A percentile compares a stretch with the other conserved stretches of the same genome.
phyloP scores from a whole-genome alignment of 805 yeast species.

The Metschnikowia continentalis region DNA sequence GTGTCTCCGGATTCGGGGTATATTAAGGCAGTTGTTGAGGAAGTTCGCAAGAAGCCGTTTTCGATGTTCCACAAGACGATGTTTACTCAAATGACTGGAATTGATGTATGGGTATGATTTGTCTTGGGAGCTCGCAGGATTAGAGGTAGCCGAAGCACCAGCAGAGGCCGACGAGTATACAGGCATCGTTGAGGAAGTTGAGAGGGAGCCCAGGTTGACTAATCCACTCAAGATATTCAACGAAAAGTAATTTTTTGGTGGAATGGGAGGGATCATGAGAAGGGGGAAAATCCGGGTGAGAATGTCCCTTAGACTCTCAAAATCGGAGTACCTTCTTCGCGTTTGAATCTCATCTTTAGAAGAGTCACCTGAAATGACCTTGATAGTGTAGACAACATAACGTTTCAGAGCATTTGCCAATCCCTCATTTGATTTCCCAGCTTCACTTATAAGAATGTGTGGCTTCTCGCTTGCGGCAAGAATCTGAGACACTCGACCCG shows the following conservation, averaged over 20 bases:
- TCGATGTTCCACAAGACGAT: conserved; percentile 36
- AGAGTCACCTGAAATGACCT: conserved; percentile 42
- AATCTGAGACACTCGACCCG: conserved; percentile 35
- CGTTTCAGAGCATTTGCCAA: conserved; percentile 52
- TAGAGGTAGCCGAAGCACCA: conserved; percentile 6
- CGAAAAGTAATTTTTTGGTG: conserved; percentile 46
- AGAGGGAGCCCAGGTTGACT: conserved; percentile 15
- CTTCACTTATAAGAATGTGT: conserved; percentile 58
- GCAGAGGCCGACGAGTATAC: not conserved
- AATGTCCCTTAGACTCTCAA: conserved; percentile 73
- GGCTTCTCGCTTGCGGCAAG: conserved; percentile 27
- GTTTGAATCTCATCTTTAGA: conserved; percentile 47
- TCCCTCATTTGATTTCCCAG: conserved; percentile 82
- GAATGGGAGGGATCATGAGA: conserved; percentile 86
- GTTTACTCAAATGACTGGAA: conserved; percentile 37
- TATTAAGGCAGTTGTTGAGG: conserved; percentile 66
- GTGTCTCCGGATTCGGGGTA: conserved; percentile 52
- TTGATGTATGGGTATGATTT: conserved; percentile 31
- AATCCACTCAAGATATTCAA: conserved; percentile 33
- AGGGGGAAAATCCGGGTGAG: conserved; percentile 75
- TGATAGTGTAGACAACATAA: conserved; percentile 80
- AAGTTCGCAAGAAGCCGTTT: conserved; percentile 55
- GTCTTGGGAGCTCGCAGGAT: conserved; percentile 5
- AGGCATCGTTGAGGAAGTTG: not conserved
- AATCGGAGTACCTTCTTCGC: conserved; percentile 87